Base-by-base conservation (phyloP, 345 rosid genomes). In the Raphanus sativus region DNA sequence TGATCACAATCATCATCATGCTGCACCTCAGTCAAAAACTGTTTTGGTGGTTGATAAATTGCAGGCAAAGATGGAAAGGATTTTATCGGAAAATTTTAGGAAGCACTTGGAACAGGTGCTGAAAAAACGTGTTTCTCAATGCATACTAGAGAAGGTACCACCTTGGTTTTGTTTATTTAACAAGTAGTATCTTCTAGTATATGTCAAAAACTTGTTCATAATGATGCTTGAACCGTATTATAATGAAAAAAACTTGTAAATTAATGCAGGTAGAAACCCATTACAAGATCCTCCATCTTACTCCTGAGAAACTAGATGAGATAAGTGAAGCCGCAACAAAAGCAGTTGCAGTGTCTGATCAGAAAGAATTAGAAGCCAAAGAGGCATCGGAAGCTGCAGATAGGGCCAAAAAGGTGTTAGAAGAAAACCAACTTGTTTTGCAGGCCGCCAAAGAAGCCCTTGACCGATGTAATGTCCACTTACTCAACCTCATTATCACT, bases 101-200 rank as follows among this genome's bases (percentile, higher is more conserved):
- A 85, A 83, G 85, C 81, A 9, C 68, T 83, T 92, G 74, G 80
- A 71, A 64, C 58, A 86, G 17, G 78, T 80, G 82, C 82, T 90
- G 81, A 77, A 84, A 80, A 80, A 84, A 68, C 85, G 87, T 77
- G 89, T 86, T 81, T 62, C 38, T 4, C 84, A 80, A 81, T 87
- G 81, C 34, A 86, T 87, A 83, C 80, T 90, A 64, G 86, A 89
- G 62, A 85, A 83, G 90, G 96, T 92, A 62, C 71, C 62, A 9
- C 48, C 12, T 38, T 60, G 71, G 21, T n/a, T 40, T 38, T 60
- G 71, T 13, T n/a, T 40, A 40, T 40, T 40, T 40, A 40, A 40
- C 48, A 40, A 40, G 48, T 32, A 32, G 38, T 12, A 42, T 36
- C 42, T 36, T 36, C 40, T 36, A 36, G 12, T 34, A 62, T 50